Percentiles rank a stretch among this genome's conserved stretches.
Conservation (phyloP, 345 rosid genomes). For the Lumnitzera racemosa region DNA sequence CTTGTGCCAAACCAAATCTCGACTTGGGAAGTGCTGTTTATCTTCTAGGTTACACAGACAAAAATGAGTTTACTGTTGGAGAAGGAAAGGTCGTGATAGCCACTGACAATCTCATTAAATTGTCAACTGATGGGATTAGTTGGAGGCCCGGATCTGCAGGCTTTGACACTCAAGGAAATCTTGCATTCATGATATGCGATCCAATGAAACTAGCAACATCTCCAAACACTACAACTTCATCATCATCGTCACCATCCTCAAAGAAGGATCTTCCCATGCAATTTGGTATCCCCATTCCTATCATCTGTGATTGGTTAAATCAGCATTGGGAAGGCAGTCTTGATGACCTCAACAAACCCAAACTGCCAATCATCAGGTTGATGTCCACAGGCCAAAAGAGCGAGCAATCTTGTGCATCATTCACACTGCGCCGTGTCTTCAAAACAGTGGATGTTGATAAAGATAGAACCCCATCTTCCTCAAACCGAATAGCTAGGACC, state of each 20-base stretch:
- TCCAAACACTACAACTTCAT: slow-evolving; percentile 56
- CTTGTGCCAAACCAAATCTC: slow-evolving; percentile 70
- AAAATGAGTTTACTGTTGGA: slow-evolving; percentile 58
- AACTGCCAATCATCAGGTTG: slow-evolving; percentile 73
- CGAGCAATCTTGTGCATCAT: slow-evolving; percentile 83
- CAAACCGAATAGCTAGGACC: slow-evolving; percentile 27
- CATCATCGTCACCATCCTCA: slow-evolving; percentile 60
- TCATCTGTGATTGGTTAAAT: slow-evolving; percentile 89
- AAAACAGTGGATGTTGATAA: slow-evolving; percentile 49
- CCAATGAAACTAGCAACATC: slow-evolving; percentile 95
- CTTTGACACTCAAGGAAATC: slow-evolving; percentile 84
- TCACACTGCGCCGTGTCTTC: slow-evolving; percentile 71
- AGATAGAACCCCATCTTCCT: slow-evolving; percentile 45
- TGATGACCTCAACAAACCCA: slow-evolving; percentile 79
- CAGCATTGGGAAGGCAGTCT: slow-evolving; percentile 99
- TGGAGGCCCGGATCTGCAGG: slow-evolving; percentile 97
- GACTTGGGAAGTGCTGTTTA: slow-evolving; percentile 74
- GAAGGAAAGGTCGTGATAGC: slow-evolving; percentile 95
- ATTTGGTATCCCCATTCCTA: slow-evolving; percentile 89
- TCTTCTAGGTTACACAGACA: slow-evolving; percentile 56
- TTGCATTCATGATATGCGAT: slow-evolving; percentile 94
- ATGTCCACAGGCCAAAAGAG: slow-evolving; percentile 91
- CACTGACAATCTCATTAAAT: slow-evolving; percentile 83
- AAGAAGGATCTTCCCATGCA: slow-evolving; percentile 65
- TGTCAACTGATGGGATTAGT: slow-evolving; percentile 64